A percentile compares a stretch with the other conserved stretches of the same genome.
These are phyloP conservation scores for Aureobasidium pullulans DNA, from an alignment of 2,329 filamentous ascomycete species.

Conservation along the genomic window DNA sequence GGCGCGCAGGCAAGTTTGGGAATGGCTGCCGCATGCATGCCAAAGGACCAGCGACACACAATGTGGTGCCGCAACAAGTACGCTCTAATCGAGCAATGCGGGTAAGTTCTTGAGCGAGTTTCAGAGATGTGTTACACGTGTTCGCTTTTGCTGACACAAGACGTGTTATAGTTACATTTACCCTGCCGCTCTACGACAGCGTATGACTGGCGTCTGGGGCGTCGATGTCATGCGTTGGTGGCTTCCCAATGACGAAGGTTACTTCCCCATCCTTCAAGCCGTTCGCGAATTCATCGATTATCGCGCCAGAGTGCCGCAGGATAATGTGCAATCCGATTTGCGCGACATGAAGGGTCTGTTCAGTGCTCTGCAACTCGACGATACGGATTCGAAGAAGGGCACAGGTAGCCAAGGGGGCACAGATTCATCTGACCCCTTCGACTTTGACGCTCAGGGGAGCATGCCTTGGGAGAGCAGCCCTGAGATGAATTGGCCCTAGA, in stretches of 20 bases:
- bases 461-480: slow-evolving; percentile 16
- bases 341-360: slow-evolving; percentile 32
- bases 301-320: slow-evolving; percentile 22
- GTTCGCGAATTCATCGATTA: slow-evolving; percentile 66
- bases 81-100: slow-evolving; percentile 67
- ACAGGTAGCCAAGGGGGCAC: slow-evolving; percentile 18
- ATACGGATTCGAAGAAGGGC: slow-evolving; percentile 17
- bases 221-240: slow-evolving; percentile 76
- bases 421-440: slow-evolving; percentile 17
- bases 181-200: slow-evolving; percentile 62
- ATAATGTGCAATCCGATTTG: slow-evolving; percentile 20
- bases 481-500: slow-evolving; percentile 14
- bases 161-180: slow-evolving; percentile 68
- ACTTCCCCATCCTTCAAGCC: slow-evolving; percentile 63
- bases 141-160: background rate
- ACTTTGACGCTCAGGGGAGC: slow-evolving; percentile 1
- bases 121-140: background rate
- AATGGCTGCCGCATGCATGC: slow-evolving; percentile 72
- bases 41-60: slow-evolving; percentile 61
- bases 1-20: slow-evolving; percentile 68
- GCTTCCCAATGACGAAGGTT: slow-evolving; percentile 75
- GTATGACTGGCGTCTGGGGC: slow-evolving; percentile 69
- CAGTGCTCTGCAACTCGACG: slow-evolving; percentile 30
- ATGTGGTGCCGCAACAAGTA: slow-evolving; percentile 77
- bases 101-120: slow-evolving; percentile 50